A percentile compares a stretch with the other conserved stretches of the same genome.
phyloP scores from a whole-genome alignment of 176 grass and related monocot species.

The Oropetium thomaeum region DNA sequence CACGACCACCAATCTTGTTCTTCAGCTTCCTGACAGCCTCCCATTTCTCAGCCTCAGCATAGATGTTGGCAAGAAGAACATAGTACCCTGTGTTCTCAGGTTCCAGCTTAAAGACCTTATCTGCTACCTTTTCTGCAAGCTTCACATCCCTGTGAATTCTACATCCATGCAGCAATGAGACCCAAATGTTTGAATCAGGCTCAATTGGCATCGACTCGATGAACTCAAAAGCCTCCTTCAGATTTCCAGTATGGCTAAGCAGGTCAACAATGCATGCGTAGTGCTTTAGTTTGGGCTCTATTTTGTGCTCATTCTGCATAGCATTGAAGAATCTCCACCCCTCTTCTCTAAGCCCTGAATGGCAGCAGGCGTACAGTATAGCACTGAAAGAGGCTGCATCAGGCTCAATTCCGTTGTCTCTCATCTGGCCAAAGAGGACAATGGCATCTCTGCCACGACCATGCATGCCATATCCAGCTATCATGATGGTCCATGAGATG shows the following conservation, averaged over 20 bases:
- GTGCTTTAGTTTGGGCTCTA: slow-evolving; percentile 75
- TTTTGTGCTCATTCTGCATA: slow-evolving; percentile 71
- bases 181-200: slow-evolving; percentile 78
- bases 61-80: slow-evolving; percentile 83
- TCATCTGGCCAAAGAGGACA: slow-evolving; percentile 66
- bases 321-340: slow-evolving; percentile 76
- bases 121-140: slow-evolving; percentile 76
- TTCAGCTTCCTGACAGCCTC: slow-evolving; percentile 70
- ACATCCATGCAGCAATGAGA: slow-evolving; percentile 64
- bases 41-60: slow-evolving; percentile 83
- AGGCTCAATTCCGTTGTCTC: slow-evolving; percentile 46
- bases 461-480: slow-evolving; percentile 92
- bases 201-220: slow-evolving; percentile 70
- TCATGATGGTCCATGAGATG: slow-evolving; percentile 91
- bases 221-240: slow-evolving; percentile 67
- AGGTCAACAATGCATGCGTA: slow-evolving; percentile 78
- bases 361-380: slow-evolving; percentile 82
- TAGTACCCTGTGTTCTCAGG: slow-evolving; percentile 85
- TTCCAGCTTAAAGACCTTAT: slow-evolving; percentile 65
- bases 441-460: slow-evolving; percentile 63
- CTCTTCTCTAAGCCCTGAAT: slow-evolving; percentile 69
- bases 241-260: slow-evolving; percentile 50
- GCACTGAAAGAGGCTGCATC: slow-evolving; percentile 67
- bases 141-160: slow-evolving; percentile 74
- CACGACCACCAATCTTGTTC: slow-evolving; percentile 44